Evolutionary conservation across 139 green algal species (phyloP), one percentile per base, ranked within the genome.

Genomic region (Dunaliella sp.): DNA sequence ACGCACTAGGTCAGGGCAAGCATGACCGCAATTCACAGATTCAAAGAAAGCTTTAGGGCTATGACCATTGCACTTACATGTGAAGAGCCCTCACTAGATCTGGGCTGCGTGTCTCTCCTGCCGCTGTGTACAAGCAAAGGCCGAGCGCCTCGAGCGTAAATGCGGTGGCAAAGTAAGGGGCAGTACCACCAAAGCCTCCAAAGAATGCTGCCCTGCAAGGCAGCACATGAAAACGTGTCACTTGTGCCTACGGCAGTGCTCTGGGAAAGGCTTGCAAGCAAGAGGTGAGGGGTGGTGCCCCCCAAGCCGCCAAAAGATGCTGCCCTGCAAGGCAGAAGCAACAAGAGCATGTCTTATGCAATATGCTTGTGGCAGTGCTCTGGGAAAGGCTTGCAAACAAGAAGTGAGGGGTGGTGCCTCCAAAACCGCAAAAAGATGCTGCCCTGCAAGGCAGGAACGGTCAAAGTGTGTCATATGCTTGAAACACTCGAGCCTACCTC

Each of bases 341-440:
- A n/a, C n/a, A n/a, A n/a, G n/a, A n/a, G n/a, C n/a, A n/a, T n/a
- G n/a, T n/a, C n/a, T n/a, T n/a, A n/a, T n/a, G n/a, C n/a, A n/a
- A n/a, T n/a, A n/a, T n/a, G n/a, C n/a, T n/a, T n/a, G n/a, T n/a
- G n/a, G n/a, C n/a, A n/a, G n/a, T n/a, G n/a, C n/a, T n/a, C n/a
- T n/a, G n/a, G n/a, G n/a, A n/a, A n/a, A n/a, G n/a, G n/a, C n/a
- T n/a, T n/a, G n/a, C n/a, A n/a, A n/a, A n/a, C n/a, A n/a, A n/a
- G n/a, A 92, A 92, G 77, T 79, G 87, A 22, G 37, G 83, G 22
- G 33, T 82, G 1, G 81, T 83, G 74, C 89, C 87, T 2, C 84
- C 83, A 76, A 92, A 92, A 3, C 90, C 90, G 48, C 91, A 92
- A 86, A 96, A 95, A 36, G 94, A 91, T 21, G 93, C 33, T 38